These are phyloP conservation scores for Paramecium caudatum DNA, from an alignment of 73 alveolate genomes.

Conservation along the genomic window DNA sequence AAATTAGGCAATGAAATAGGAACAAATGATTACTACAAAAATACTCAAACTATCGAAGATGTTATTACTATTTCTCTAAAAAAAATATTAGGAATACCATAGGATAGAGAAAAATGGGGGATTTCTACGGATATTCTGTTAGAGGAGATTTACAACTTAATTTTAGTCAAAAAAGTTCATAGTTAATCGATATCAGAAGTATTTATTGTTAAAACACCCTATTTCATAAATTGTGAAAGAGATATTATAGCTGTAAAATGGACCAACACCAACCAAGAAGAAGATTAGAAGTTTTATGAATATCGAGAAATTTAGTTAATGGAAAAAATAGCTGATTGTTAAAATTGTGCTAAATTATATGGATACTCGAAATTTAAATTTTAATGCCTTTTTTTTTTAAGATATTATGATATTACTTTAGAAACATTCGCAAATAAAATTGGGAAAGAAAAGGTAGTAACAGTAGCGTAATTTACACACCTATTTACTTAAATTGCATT, in stretches of 20 bases:
- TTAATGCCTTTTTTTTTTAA: background rate
- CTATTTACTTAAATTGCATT: background rate
- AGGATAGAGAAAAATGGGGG: too few species aligned
- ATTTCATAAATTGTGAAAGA: background rate
- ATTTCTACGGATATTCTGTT: too few species aligned
- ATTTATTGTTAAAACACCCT: background rate
- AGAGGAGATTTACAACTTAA: too few species aligned
- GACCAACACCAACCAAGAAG: background rate
- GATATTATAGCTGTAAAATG: background rate
- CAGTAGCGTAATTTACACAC: background rate
- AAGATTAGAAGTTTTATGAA: background rate
- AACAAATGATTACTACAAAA: too few species aligned
- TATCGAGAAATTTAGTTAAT: background rate
- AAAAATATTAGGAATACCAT: too few species aligned
- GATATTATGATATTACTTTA: background rate
- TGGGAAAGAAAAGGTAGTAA: background rate
- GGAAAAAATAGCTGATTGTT: background rate
- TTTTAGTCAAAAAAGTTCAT: too few species aligned
- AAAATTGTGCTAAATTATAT: background rate
- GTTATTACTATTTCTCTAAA: too few species aligned
- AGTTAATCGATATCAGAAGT: background rate
- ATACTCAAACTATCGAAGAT: too few species aligned
- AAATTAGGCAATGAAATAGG: too few species aligned
- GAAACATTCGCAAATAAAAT: background rate
- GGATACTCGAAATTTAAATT: background rate